These are phyloP conservation scores for Apiosordaria backusii DNA, from an alignment of 495 filamentous ascomycete species.

Conservation along the genomic window DNA sequence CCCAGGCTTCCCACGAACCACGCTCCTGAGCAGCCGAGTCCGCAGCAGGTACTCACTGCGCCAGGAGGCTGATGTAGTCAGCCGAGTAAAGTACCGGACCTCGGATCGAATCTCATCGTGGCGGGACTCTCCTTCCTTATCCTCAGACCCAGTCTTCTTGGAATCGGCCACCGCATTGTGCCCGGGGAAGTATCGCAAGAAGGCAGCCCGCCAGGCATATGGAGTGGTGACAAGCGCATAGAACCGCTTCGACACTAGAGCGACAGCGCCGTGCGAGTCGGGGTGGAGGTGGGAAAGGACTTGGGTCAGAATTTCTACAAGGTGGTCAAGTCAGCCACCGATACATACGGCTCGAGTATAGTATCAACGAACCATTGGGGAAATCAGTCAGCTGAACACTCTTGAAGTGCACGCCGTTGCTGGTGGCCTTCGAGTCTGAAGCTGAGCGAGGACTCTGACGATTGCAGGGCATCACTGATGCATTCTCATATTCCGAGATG, in stretches of 20 bases:
- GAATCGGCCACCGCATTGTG: conserved; percentile 47
- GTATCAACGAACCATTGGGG: conserved; percentile 67
- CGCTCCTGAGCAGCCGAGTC: conserved; percentile 76
- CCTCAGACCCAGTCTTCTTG: conserved; percentile 36
- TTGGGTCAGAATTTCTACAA: conserved; percentile 81
- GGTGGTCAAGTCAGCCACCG: conserved; percentile 20
- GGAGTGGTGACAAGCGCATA: conserved; percentile 79
- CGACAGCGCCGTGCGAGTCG: conserved; percentile 68
- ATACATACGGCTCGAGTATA: background rate
- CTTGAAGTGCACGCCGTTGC: conserved; percentile 43
- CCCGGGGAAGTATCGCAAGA: conserved; percentile 82
- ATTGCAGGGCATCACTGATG: conserved; percentile 39
- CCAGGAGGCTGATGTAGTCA: conserved; percentile 81
- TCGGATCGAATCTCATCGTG: conserved; percentile 56
- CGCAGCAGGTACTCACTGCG: conserved; percentile 86
- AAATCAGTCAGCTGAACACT: conserved; percentile 60
- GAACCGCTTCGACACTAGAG: conserved; percentile 80
- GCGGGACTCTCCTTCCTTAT: conserved; percentile 44
- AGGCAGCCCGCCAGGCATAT: conserved; percentile 87
- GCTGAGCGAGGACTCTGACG: conserved; percentile 47
- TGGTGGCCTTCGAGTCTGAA: conserved; percentile 60
- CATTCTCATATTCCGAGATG: conserved; percentile 72
- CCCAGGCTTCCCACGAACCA: conserved; percentile 66
- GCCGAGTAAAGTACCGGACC: conserved; percentile 66
- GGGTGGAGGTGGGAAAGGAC: conserved; percentile 86